Conservation (phyloP, 345 rosid genomes). For the Aegle marmelos region DNA sequence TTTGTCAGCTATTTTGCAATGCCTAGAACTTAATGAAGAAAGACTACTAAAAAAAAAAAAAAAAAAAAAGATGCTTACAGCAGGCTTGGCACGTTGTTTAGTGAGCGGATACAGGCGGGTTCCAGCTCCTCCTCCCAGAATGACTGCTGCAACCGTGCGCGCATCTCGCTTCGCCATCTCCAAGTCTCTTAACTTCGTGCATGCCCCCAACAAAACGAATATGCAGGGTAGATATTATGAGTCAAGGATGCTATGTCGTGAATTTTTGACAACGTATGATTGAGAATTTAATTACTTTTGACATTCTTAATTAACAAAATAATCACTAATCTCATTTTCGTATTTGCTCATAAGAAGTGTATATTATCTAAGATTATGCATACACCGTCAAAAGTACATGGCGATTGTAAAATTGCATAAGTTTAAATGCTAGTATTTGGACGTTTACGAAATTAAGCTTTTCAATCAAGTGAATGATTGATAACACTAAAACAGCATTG, state of each 20-base stretch:
- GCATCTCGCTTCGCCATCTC: slow-evolving; percentile 66
- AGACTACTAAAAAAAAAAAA: background rate
- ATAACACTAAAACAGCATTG: no score
- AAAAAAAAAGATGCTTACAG: slow-evolving; percentile 52
- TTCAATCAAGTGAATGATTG: background rate
- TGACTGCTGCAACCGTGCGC: slow-evolving; percentile 73
- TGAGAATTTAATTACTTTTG: no score
- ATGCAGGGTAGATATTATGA: no score
- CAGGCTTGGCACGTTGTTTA: slow-evolving; percentile 93
- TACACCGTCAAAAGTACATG: background rate
- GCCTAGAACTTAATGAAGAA: background rate
- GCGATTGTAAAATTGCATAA: background rate
- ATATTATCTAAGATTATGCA: background rate
- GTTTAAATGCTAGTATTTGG: background rate
- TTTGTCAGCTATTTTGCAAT: background rate
- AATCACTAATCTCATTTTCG: no score
- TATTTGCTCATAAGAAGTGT: no score
- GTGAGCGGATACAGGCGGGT: slow-evolving; percentile 98
- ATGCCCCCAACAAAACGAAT: background rate
- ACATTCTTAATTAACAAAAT: no score
- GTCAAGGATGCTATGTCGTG: no score
- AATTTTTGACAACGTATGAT: background rate
- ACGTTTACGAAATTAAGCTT: background rate
- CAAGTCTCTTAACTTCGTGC: slow-evolving; percentile 59
- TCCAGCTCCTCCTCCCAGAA: slow-evolving; percentile 99